Percentiles rank a stretch among this genome's conserved stretches.
Evolutionary conservation across 768 basidiomycete species (phyloP).

Genomic region (Leucosporidium yakuticum): DNA sequence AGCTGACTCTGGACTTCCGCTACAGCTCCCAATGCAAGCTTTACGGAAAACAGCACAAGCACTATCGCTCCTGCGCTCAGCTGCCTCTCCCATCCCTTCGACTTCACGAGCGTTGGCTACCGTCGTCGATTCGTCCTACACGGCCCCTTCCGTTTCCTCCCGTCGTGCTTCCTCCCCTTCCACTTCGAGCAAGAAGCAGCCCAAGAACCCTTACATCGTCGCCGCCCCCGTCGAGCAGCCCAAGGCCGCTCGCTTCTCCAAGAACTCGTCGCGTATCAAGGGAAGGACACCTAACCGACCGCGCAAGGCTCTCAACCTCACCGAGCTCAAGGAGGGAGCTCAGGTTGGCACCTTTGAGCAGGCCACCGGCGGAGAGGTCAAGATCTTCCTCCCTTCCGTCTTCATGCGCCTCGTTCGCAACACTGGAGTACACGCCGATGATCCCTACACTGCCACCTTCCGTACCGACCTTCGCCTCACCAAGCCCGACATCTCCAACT

Average conservation of each 20-base stretch:
- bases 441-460: slow-evolving; percentile 39
- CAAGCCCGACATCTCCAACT: slow-evolving; percentile 39
- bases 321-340: slow-evolving; percentile 14
- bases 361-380: slow-evolving; percentile 14
- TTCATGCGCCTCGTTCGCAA: slow-evolving; percentile 39
- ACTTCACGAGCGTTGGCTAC: background rate
- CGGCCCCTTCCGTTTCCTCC: background rate
- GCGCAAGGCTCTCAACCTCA: slow-evolving; percentile 15
- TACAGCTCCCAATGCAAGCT: too few species aligned
- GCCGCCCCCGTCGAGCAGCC: background rate
- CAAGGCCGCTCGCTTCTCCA: slow-evolving; percentile 13
- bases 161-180: background rate
- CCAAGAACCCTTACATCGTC: slow-evolving; percentile 10
- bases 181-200: background rate
- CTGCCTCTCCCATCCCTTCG: background rate
- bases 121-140: background rate
- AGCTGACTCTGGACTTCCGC: too few species aligned
- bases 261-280: slow-evolving; percentile 23
- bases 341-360: slow-evolving; percentile 6
- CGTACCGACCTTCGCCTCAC: slow-evolving; percentile 36
- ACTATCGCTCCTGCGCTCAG: too few species aligned
- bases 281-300: slow-evolving; percentile 18
- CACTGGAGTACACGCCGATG: slow-evolving; percentile 27
- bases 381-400: slow-evolving; percentile 36
- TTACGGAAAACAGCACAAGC: too few species aligned